A percentile compares a stretch with the other conserved stretches of the same genome.
phyloP scores from a whole-genome alignment of 2,329 filamentous ascomycete species.

The Colletotrichum kahawae region DNA sequence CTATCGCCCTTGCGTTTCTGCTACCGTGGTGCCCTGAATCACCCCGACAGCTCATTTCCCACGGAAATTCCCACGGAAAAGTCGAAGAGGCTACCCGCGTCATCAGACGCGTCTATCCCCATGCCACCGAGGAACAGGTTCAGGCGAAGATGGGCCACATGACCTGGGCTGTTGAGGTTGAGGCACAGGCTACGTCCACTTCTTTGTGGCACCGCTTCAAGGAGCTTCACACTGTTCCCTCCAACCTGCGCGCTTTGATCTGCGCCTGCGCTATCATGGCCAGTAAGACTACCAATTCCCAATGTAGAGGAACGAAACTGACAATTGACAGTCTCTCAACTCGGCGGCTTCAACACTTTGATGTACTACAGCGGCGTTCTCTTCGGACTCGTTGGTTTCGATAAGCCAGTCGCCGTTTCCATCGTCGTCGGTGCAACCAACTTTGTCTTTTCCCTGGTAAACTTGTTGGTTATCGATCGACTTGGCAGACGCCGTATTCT shows the following conservation, averaged over 20 bases:
- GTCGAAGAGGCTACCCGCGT: conserved; percentile 43
- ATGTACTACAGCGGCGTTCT: conserved; percentile 28
- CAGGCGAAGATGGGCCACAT: conserved; percentile 49
- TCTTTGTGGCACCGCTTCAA: conserved; percentile 48
- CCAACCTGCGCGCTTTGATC: conserved; percentile 49
- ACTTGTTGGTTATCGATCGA: conserved; percentile 50
- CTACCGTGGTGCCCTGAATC: conserved; percentile 54
- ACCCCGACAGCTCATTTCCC: conserved; percentile 50
- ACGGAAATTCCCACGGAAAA: conserved; percentile 44
- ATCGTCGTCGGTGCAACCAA: conserved; percentile 51
- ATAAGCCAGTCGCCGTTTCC: conserved; percentile 52
- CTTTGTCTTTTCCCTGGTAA: conserved; percentile 55
- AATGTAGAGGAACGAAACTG: not conserved
- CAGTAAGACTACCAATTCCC: conserved; percentile 20
- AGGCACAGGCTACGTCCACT: conserved; percentile 41
- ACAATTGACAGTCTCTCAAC: conserved; percentile 42
- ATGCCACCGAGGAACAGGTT: conserved; percentile 46
- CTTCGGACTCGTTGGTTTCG: conserved; percentile 55
- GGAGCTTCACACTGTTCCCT: conserved; percentile 48
- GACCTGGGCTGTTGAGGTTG: conserved; percentile 40
- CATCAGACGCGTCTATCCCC: conserved; percentile 45
- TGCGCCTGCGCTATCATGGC: conserved; percentile 55
- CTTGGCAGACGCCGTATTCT: conserved; percentile 51
- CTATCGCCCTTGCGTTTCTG: conserved; percentile 46
- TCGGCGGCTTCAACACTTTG: conserved; percentile 41